Percentiles rank a stretch among this genome's conserved stretches.
These are phyloP conservation scores for Aureobasidium sp. DNA, from an alignment of 2,329 filamentous ascomycete genomes.

Conservation along the genomic window DNA sequence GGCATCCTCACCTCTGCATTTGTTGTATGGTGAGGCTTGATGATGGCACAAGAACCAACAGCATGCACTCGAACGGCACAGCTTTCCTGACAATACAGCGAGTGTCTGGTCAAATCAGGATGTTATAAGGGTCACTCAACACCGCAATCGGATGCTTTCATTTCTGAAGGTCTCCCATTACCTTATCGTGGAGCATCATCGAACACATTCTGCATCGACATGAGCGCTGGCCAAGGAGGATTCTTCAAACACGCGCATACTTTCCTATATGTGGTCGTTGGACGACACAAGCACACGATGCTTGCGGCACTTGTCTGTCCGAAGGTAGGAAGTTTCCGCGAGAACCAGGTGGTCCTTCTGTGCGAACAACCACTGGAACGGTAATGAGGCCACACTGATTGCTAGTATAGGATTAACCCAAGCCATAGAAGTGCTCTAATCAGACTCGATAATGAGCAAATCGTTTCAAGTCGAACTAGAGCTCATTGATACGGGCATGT, in stretches of 20 bases:
- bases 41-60: neutral
- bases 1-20: neutral
- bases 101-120: neutral
- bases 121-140: neutral
- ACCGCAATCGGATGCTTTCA: neutral
- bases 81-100: neutral
- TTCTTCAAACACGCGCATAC: slow-evolving; percentile 4
- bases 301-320: slow-evolving; percentile 21
- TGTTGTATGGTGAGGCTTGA: neutral
- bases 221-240: neutral
- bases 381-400: neutral
- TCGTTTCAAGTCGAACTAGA: neutral
- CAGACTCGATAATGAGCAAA: neutral
- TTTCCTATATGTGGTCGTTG: neutral
- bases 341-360: neutral
- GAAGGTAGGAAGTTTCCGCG: neutral
- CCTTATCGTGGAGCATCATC: neutral
- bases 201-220: neutral
- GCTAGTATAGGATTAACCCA: neutral
- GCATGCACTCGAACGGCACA: neutral
- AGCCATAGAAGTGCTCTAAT: neutral
- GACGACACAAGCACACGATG: slow-evolving; percentile 14
- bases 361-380: neutral
- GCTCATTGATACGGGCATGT: too few relatives aligned
- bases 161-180: neutral